Conservation (phyloP, 768 basidiomycete genomes). For the Boletus rubescentipes region DNA sequence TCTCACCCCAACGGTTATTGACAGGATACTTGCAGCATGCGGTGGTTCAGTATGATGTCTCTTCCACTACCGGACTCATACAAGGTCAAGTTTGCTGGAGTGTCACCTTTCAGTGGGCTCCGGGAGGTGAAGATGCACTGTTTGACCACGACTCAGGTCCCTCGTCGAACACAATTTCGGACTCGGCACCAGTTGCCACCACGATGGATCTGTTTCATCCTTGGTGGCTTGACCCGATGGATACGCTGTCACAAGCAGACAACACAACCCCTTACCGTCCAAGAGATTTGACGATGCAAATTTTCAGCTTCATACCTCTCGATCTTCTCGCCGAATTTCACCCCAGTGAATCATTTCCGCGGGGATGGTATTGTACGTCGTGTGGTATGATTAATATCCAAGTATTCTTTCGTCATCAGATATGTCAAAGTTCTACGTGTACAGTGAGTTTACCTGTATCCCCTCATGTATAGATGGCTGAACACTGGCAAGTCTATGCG, state of each 20-base stretch:
- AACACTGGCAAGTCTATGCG: constrained; percentile 12
- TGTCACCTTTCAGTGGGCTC: constrained; percentile 47
- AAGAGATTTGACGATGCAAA: constrained; percentile 26
- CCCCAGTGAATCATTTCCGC: constrained; percentile 36
- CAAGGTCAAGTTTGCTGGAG: constrained; percentile 44
- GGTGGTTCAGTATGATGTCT: not conserved
- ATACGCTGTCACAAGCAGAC: not conserved
- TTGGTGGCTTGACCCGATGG: constrained; percentile 25
- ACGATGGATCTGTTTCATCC: constrained; percentile 9
- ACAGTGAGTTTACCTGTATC: constrained; percentile 29
- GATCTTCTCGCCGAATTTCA: constrained; percentile 31
- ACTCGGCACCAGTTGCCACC: not conserved
- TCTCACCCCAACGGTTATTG: not conserved
- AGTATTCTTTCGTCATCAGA: constrained; percentile 44
- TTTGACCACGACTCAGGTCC: constrained; percentile 4
- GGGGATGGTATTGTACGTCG: constrained; percentile 48
- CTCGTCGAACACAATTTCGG: not conserved
- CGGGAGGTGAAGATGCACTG: constrained; percentile 46
- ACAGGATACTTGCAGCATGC: constrained; percentile 17
- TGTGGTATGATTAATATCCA: constrained; percentile 54
- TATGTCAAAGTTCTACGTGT: constrained; percentile 43
- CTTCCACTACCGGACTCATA: constrained; percentile 1
- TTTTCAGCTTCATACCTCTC: constrained; percentile 30
- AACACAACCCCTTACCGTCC: constrained; percentile 19
- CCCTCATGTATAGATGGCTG: constrained; percentile 1